phyloP scores from a whole-genome alignment of 78 protist species.

The Dictyostelium brefeldianum region DNA sequence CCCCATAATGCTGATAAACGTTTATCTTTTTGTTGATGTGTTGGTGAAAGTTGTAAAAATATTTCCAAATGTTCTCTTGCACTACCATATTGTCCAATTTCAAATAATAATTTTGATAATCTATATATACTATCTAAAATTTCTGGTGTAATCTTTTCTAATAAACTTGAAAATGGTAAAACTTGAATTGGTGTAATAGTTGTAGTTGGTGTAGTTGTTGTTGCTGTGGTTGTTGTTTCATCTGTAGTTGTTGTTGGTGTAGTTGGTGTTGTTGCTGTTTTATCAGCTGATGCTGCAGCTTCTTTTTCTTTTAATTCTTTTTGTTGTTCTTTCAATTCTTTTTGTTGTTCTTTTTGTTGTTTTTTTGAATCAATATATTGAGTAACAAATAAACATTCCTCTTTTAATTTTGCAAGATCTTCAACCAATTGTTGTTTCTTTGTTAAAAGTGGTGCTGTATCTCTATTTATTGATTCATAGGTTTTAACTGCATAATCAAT shows the following conservation, averaged over 20 bases:
- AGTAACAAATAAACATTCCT: slow-evolving; percentile 36
- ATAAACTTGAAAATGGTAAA: slow-evolving; percentile 17
- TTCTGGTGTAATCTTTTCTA: slow-evolving; percentile 55
- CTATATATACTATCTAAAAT: slow-evolving; percentile 49
- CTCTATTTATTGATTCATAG: slow-evolving; percentile 40
- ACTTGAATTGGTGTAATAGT: slow-evolving; percentile 14
- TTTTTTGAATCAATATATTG: slow-evolving; percentile 57
- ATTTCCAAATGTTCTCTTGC: slow-evolving; percentile 63
- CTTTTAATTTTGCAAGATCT: slow-evolving; percentile 27
- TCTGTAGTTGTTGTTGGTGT: slow-evolving; percentile 6
- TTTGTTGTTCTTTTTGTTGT: slow-evolving; percentile 49
- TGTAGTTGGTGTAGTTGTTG: background rate
- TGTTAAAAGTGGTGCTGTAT: slow-evolving; percentile 31
- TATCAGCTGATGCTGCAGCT: slow-evolving; percentile 1
- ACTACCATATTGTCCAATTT: slow-evolving; percentile 52
- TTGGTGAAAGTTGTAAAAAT: slow-evolving; percentile 43
- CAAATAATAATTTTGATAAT: slow-evolving; percentile 51
- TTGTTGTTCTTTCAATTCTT: slow-evolving; percentile 26
- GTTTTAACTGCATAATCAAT: slow-evolving; percentile 45
- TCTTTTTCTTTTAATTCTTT: slow-evolving; percentile 10
- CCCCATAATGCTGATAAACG: slow-evolving; percentile 93
- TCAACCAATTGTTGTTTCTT: slow-evolving; percentile 46
- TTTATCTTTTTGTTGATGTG: slow-evolving; percentile 31
- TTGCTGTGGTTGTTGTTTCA: background rate
- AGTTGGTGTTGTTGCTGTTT: background rate